These are phyloP conservation scores for Escallonia herrerae DNA, from an alignment of 129 eudicot species.

Conservation along the genomic window DNA sequence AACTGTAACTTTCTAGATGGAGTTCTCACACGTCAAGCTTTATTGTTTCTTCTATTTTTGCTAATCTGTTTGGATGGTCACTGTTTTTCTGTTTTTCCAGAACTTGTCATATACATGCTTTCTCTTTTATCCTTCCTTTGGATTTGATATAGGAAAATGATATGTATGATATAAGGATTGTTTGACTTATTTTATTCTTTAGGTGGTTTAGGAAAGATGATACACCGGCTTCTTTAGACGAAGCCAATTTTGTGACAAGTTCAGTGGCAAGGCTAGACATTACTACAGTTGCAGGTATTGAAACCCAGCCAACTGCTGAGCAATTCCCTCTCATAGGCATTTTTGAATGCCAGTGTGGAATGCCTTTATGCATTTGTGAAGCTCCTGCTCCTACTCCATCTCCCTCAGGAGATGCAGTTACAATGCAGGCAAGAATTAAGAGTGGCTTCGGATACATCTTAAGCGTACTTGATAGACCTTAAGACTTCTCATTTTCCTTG, in stretches of 20 bases:
- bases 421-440: constrained; percentile 36
- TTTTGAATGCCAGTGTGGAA: constrained; percentile 89
- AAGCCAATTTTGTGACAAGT: constrained; percentile 43
- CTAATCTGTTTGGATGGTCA: too few relatives aligned
- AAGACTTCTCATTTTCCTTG: constrained; percentile 6
- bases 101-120: too few relatives aligned
- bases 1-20: too few relatives aligned
- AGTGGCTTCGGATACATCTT: constrained; percentile 5
- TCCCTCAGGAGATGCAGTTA: constrained; percentile 39
- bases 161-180: too few relatives aligned
- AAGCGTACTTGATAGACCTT: constrained; percentile 1
- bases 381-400: constrained; percentile 27
- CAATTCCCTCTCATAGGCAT: constrained; percentile 19
- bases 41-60: too few relatives aligned
- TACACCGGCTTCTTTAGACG: constrained; percentile 32
- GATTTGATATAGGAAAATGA: too few relatives aligned
- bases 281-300: constrained; percentile 21
- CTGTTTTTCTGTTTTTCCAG: too few relatives aligned
- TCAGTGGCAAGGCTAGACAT: constrained; percentile 54
- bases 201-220: constrained; percentile 31
- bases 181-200: background rate
- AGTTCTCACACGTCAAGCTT: too few relatives aligned
- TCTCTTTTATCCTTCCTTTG: too few relatives aligned
- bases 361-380: constrained; percentile 98
- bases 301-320: constrained; percentile 14